Conservation (phyloP, 2,329 filamentous ascomycete species). For the Trichophyton mentagrophytes region DNA sequence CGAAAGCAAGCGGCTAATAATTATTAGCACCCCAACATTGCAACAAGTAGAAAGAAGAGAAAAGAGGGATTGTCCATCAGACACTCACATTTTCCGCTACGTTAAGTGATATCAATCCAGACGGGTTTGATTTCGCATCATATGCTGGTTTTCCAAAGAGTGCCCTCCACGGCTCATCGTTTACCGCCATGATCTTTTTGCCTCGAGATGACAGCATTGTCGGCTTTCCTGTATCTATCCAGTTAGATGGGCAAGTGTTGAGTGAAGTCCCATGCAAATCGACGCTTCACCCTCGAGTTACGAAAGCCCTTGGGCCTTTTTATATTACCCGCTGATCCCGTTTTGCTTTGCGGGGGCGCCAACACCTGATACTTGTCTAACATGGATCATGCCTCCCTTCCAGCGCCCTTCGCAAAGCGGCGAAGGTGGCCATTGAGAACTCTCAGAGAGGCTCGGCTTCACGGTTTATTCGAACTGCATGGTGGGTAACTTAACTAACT, state of each 20-base stretch:
- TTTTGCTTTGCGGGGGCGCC: neutral
- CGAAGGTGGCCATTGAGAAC: neutral
- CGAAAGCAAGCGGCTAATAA: conserved; percentile 25
- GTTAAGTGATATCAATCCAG: conserved; percentile 25
- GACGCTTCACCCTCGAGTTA: neutral
- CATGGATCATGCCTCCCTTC: neutral
- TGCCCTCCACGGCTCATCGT: conserved; percentile 21
- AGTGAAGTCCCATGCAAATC: too few species aligned
- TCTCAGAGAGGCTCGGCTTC: neutral
- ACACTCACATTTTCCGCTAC: conserved; percentile 25
- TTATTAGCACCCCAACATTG: neutral
- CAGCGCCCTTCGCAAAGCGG: neutral
- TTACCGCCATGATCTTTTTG: conserved; percentile 15
- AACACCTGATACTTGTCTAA: neutral
- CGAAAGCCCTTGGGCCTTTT: neutral
- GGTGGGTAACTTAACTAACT: neutral
- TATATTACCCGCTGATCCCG: neutral
- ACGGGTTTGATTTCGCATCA: conserved; percentile 20
- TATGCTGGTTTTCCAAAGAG: conserved; percentile 15
- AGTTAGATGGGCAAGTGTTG: too few species aligned
- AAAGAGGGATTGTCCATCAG: neutral
- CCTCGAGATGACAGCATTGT: conserved; percentile 21
- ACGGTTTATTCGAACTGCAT: neutral
- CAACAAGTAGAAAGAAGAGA: too few species aligned
- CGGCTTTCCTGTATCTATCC: too few species aligned